These are phyloP conservation scores for Neurospora sublineolata DNA, from an alignment of 495 filamentous ascomycete species.

Conservation along the genomic window DNA sequence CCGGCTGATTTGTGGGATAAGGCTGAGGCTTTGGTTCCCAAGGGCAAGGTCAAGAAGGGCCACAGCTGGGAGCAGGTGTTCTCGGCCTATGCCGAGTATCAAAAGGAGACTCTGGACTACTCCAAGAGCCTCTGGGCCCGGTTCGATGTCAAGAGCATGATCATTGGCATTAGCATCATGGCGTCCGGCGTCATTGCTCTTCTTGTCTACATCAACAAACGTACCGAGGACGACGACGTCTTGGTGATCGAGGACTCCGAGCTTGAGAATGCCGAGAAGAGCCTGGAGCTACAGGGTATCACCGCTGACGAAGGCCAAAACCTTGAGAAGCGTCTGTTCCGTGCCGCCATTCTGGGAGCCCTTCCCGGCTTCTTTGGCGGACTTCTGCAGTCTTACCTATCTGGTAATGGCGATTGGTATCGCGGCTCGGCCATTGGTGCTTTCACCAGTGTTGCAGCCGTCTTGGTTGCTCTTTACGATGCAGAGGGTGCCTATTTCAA, in stretches of 20 bases:
- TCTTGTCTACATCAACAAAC: slow-evolving; percentile 53
- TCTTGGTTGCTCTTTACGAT: slow-evolving; percentile 43
- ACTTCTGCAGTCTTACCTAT: slow-evolving; percentile 15
- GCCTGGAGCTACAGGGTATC: slow-evolving; percentile 26
- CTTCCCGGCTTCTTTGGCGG: slow-evolving; percentile 17
- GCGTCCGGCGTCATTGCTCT: slow-evolving; percentile 53
- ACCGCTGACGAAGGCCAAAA: slow-evolving; percentile 18
- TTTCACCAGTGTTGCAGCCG: slow-evolving; percentile 51
- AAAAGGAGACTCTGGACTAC: slow-evolving; percentile 63
- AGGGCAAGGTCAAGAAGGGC: slow-evolving; percentile 9
- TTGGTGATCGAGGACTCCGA: slow-evolving; percentile 32
- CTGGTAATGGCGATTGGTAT: slow-evolving; percentile 27
- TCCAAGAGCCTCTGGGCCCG: slow-evolving; percentile 82
- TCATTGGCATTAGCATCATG: slow-evolving; percentile 62
- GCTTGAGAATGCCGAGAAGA: slow-evolving; percentile 33
- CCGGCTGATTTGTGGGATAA: slow-evolving; percentile 46
- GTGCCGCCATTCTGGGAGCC: slow-evolving; percentile 22
- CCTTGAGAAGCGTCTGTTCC: slow-evolving; percentile 26
- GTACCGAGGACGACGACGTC: slow-evolving; percentile 30
- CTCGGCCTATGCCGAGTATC: slow-evolving; percentile 57
- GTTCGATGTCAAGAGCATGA: slow-evolving; percentile 80
- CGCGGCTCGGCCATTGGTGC: slow-evolving; percentile 37
- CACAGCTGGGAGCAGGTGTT: slow-evolving; percentile 34
- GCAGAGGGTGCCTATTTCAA: slow-evolving; percentile 36
- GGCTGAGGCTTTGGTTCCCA: slow-evolving; percentile 23